A percentile compares a stretch with the other conserved stretches of the same genome.
Evolutionary conservation across 352 stramenopile species (phyloP).

Genomic region (Globisporangium heterothallicum): DNA sequence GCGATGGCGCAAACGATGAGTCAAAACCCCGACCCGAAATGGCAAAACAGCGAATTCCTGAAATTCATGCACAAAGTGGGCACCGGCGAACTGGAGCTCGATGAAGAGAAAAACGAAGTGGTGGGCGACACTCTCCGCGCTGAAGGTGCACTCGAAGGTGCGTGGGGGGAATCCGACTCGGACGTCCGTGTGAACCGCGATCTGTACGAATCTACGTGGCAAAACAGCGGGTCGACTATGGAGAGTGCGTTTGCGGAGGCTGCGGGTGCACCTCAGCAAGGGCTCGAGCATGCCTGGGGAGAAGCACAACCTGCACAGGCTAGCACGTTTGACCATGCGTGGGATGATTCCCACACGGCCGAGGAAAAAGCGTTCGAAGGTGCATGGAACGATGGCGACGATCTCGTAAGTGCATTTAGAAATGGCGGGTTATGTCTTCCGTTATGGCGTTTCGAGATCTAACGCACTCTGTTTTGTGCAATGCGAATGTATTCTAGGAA

Average conservation of each 20-base stretch:
- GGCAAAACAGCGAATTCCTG: conserved; percentile 83
- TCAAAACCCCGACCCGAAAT: conserved; percentile 75
- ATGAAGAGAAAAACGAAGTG: conserved; percentile 77
- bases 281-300: conserved; percentile 41
- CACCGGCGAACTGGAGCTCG: conserved; percentile 61
- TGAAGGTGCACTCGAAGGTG: conserved; percentile 57
- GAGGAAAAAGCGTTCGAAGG: conserved; percentile 53
- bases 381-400: conserved; percentile 53
- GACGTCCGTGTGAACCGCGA: conserved; percentile 60
- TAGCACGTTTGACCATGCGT: conserved; percentile 38
- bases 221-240: conserved; percentile 34
- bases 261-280: conserved; percentile 15
- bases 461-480: conserved; percentile 2
- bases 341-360: conserved; percentile 36
- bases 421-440: background rate
- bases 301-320: conserved; percentile 21
- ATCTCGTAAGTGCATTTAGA: conserved; percentile 30
- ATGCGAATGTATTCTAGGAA: conserved; percentile 35
- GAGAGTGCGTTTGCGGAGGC: conserved; percentile 48
- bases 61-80: conserved; percentile 84
- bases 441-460: background rate
- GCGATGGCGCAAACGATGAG: conserved; percentile 77
- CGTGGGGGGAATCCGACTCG: conserved; percentile 37
- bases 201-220: conserved; percentile 50
- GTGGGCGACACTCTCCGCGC: conserved; percentile 26